Evolutionary conservation across 2,329 filamentous ascomycete genomes (phyloP).

Genomic region (Colletotrichum somersetense): DNA sequence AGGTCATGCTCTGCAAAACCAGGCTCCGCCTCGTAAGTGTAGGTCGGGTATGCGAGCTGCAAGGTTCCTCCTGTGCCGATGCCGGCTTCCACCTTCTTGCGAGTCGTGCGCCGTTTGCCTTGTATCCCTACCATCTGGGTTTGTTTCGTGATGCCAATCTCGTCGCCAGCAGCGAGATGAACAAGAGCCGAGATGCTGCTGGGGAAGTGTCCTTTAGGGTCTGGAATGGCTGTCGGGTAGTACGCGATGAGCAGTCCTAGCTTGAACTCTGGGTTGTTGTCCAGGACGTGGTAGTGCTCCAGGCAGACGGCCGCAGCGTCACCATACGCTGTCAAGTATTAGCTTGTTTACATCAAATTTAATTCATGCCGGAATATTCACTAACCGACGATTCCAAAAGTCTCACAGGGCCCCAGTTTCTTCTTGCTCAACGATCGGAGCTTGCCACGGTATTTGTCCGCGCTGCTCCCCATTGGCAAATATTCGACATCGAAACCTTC

Average conservation of each 20-base stretch:
- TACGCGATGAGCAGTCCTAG: constrained; percentile 59
- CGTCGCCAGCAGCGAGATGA: constrained; percentile 54
- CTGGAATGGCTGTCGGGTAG: constrained; percentile 59
- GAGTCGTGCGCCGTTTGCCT: constrained; percentile 55
- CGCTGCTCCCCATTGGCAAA: constrained; percentile 53
- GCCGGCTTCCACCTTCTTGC: constrained; percentile 52
- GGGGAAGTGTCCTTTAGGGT: constrained; percentile 57
- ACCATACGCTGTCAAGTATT: constrained; percentile 52
- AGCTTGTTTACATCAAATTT: neutral
- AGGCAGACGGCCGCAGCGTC: constrained; percentile 58
- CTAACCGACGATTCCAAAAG: constrained; percentile 58
- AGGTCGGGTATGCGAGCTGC: constrained; percentile 54
- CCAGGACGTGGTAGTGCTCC: constrained; percentile 59
- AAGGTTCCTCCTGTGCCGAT: constrained; percentile 54
- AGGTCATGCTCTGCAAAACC: constrained; percentile 81
- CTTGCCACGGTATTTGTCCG: constrained; percentile 51
- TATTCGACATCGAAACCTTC: constrained; percentile 61
- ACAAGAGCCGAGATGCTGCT: constrained; percentile 55
- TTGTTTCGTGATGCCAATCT: constrained; percentile 57
- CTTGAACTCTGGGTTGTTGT: constrained; percentile 59
- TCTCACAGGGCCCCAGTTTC: constrained; percentile 56
- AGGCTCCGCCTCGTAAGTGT: constrained; percentile 61
- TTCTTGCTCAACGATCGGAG: constrained; percentile 51
- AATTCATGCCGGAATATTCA: neutral
- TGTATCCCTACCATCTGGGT: constrained; percentile 60